phyloP scores from a whole-genome alignment of 2,329 filamentous ascomycete species.

The Xenosphaeropsis pyriputrescens region DNA sequence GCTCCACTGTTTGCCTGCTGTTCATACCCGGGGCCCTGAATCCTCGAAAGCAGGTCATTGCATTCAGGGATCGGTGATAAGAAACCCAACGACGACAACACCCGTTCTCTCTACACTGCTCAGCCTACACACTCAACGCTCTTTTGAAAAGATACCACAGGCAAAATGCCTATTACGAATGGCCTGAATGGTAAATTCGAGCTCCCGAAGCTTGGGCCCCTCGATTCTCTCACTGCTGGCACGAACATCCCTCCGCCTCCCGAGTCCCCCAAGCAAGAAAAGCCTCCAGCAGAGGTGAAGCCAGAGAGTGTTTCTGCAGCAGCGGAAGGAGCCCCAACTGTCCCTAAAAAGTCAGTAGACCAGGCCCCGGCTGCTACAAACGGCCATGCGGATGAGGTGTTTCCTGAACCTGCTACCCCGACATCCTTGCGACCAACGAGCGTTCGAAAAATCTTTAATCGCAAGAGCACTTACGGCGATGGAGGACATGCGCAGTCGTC shows the following conservation, averaged over 20 bases:
- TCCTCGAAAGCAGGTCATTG: no score
- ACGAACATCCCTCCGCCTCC: constrained; percentile 20
- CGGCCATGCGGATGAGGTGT: no score
- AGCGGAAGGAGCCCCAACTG: background rate
- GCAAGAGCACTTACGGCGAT: constrained; percentile 18
- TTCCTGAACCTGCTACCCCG: no score
- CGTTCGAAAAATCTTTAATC: constrained; percentile 20
- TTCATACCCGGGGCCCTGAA: no score
- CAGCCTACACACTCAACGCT: no score
- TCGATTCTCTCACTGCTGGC: constrained; percentile 19
- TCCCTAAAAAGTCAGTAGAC: background rate
- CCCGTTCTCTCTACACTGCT: no score
- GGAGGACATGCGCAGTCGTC: constrained; percentile 14
- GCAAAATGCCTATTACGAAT: constrained; percentile 11
- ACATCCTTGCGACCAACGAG: constrained; percentile 14
- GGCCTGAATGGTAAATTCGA: constrained; percentile 17
- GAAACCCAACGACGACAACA: no score
- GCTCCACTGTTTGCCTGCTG: no score
- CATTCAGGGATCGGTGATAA: no score
- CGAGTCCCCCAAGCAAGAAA: constrained; percentile 17
- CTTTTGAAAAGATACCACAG: no score
- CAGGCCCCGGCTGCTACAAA: no score
- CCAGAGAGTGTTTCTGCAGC: background rate
- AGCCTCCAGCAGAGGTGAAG: constrained; percentile 4
- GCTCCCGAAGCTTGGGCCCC: constrained; percentile 15